Base-by-base conservation (phyloP, 805 yeast species). In the Metschnikowia cubensis region DNA sequence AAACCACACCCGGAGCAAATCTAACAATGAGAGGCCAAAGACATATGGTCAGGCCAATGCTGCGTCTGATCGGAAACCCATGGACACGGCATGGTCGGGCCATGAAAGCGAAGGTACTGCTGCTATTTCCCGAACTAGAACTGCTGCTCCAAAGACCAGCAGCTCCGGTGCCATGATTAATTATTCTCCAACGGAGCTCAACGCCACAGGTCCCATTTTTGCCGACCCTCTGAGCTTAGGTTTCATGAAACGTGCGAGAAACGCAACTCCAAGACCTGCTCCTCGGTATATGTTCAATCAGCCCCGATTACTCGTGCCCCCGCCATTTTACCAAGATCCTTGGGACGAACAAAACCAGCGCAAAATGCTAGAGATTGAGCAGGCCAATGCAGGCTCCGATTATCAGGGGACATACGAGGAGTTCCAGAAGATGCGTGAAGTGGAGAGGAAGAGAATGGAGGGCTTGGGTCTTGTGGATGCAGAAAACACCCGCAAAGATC, bases 261-360 rank as follows among this genome's bases (percentile, higher is more conserved):
- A 34, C 0, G 42, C 50, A 1, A 42, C 46, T 0, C 57, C 65
- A 8, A 51, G 77, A 35, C 68, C 69, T 6, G 52, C 62, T 1
- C 76, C 78, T 4, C 65, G 67, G 47, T 74, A 66, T 53, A 57
- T 74, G 43, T 53, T 67, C 34, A 56, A 55, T 6, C 77, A 74
- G 50, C 66, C 74, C 2, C 56, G 76, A 42, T 58, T 68, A 18
- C 56, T 74, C 21, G 59, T 53, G 20, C 67, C 74, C 0, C 71
- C 72, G 0, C 58, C 58, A 0, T 69, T 71, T 47, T 45, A 44
- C 2, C 76, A 66, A 34, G 68, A 77, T 61, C 71, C 70, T 2
- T 91, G 96, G 96, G 97, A 91, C 59, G 65, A 66, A 31, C 65
- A 72, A n/a, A 91, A 89, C 63, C 97, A 91, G 61, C 66, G 68